Evolutionary conservation across 305 asterid genomes (phyloP).

Genomic region (Fraxinus latifolia): DNA sequence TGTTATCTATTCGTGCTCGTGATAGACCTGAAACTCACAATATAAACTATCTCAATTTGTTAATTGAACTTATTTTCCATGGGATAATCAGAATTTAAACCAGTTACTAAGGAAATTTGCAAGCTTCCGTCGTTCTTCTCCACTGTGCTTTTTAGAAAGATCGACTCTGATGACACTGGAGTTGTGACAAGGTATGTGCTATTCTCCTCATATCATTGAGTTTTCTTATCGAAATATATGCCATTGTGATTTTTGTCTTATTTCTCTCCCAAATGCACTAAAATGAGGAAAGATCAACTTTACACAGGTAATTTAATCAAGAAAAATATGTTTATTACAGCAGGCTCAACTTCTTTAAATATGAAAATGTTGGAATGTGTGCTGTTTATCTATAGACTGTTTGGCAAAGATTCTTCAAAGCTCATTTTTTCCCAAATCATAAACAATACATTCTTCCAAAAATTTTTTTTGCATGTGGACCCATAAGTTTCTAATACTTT

Average conservation of each 20-base stretch:
- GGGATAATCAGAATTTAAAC: constrained; percentile 72
- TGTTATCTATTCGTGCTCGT: constrained; percentile 17
- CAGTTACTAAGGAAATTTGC: constrained; percentile 91
- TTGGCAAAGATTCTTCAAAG: background rate
- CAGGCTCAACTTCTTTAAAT: background rate
- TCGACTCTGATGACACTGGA: constrained; percentile 67
- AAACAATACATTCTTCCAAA: background rate
- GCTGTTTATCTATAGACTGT: background rate
- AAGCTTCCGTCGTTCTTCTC: constrained; percentile 99
- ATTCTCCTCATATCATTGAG: background rate
- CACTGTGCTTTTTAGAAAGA: constrained; percentile 72
- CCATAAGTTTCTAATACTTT: background rate
- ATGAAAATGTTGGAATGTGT: background rate
- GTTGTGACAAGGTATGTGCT: constrained; percentile 69
- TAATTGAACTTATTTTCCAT: constrained; percentile 22
- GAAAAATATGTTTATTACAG: background rate
- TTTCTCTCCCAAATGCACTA: constrained; percentile 6
- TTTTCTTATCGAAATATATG: background rate
- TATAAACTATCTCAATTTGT: constrained; percentile 2
- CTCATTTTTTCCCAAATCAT: background rate
- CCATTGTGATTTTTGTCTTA: background rate
- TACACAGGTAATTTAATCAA: constrained; percentile 11
- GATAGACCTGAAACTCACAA: background rate
- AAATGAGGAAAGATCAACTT: constrained; percentile 12
- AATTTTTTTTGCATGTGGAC: background rate